Evolutionary conservation across 495 filamentous ascomycete species (phyloP).

Genomic region (Cladorrhinum samala): DNA sequence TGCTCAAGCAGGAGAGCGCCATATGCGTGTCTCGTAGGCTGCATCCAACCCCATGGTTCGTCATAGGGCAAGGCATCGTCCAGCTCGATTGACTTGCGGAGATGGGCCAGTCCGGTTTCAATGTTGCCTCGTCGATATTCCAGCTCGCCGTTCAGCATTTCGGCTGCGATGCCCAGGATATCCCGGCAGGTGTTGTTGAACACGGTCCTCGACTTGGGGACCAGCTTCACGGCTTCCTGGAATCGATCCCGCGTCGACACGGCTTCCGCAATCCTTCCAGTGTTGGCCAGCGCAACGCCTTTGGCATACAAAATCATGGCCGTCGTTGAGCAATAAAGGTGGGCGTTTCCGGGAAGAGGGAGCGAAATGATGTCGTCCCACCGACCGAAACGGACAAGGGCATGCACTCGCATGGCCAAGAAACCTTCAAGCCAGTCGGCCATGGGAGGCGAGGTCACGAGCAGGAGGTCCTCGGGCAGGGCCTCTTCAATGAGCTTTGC

Average conservation of each 20-base stretch:
- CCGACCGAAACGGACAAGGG: constrained; percentile 57
- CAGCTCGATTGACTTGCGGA: constrained; percentile 46
- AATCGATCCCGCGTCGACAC: constrained; percentile 42
- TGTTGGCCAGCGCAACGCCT: constrained; percentile 56
- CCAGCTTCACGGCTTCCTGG: constrained; percentile 33
- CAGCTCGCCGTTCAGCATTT: constrained; percentile 65
- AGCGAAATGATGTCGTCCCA: constrained; percentile 55
- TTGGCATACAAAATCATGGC: constrained; percentile 61
- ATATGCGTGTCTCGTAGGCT: constrained; percentile 59
- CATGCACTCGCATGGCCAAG: constrained; percentile 55
- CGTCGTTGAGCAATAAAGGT: constrained; percentile 56
- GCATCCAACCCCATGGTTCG: constrained; percentile 70
- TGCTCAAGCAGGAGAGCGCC: constrained; percentile 60
- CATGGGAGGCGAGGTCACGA: constrained; percentile 59
- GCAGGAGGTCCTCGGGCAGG: constrained; percentile 54
- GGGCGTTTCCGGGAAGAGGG: constrained; percentile 41
- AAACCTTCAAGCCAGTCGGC: constrained; percentile 68
- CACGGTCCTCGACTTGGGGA: constrained; percentile 49
- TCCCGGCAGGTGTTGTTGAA: constrained; percentile 61
- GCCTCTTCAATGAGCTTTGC: constrained; percentile 44
- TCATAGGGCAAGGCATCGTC: constrained; percentile 56
- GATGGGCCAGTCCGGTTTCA: constrained; percentile 47
- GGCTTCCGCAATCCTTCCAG: constrained; percentile 41
- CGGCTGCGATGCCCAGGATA: constrained; percentile 51
- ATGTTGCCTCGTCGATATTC: constrained; percentile 55